Base-by-base conservation (phyloP, 2,329 filamentous ascomycete genomes). In the Epicoccum sorghinum region DNA sequence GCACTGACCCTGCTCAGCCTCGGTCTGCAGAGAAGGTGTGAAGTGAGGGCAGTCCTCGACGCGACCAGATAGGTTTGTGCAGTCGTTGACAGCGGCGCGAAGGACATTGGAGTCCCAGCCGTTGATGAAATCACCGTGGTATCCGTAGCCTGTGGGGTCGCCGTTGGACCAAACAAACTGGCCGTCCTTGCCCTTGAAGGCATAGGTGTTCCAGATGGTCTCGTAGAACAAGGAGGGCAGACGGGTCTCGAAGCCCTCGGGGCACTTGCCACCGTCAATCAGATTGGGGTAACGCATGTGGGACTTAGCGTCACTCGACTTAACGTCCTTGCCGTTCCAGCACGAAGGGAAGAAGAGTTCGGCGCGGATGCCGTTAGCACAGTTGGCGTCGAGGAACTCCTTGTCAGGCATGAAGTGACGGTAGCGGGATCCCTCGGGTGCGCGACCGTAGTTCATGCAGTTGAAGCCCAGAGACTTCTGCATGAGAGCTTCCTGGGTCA, bases 401-500 rank as follows among this genome's bases (percentile, higher is more conserved):
- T 96, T 96, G 66, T 88, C 83, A 0, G 93, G 93, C 64, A 97
- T 68, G 71, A 85, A 87, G 75, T 96, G 93, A 61, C 93, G 91
- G 74, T 86, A 89, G 32, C 96, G 82, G 12, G 92, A 89, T 1
- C 83, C 82, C 74, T 96, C 92, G 2, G 89, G 79, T 0, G 75
- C 52, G 14, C 65, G 66, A 23, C 75, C 79, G 71, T 97, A 97
- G 83, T 98, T 88, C 57, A 99, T 78, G 77, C 95, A 98, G 81
- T 98, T 98, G 84, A 96, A 96, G 3, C 95, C 93, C 25, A 97
- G 66, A 8, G 93, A 91, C 58, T 93, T 91, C 79, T 96, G 89
- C 45, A 78, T 79, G 33, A 97, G 83, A 47, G 87, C 84, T 13
- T 76, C 74, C 78, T 96, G 92, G 9, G 87, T 89, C 66, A 84